A percentile compares a stretch with the other conserved stretches of the same genome.
These are phyloP conservation scores for Ilyonectria robusta DNA, from an alignment of 2,329 filamentous ascomycete species.

Conservation along the genomic window DNA sequence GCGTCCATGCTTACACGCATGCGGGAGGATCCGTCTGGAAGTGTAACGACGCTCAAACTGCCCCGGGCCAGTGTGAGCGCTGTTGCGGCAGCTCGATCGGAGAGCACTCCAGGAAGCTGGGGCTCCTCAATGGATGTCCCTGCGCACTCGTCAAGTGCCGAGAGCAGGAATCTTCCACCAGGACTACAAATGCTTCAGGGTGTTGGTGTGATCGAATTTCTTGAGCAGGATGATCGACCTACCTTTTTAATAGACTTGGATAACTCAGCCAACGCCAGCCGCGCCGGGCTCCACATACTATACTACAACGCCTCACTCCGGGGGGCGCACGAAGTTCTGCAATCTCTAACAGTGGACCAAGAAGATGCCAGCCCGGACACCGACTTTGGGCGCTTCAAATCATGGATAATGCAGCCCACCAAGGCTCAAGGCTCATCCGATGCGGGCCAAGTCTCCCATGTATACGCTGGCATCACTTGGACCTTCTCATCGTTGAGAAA, in stretches of 20 bases:
- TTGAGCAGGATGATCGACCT: constrained; percentile 83
- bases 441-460: constrained; percentile 66
- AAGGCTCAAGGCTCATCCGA: constrained; percentile 67
- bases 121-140: constrained; percentile 68
- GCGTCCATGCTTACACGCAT: constrained; percentile 63
- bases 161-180: constrained; percentile 62
- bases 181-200: constrained; percentile 71
- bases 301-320: constrained; percentile 80
- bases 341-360: constrained; percentile 68
- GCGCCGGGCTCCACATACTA: constrained; percentile 71
- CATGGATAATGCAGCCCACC: constrained; percentile 75
- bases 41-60: constrained; percentile 68
- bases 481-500: constrained; percentile 78
- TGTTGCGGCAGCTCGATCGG: constrained; percentile 62
- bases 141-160: constrained; percentile 66
- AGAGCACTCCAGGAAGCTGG: constrained; percentile 67
- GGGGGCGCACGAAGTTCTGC: constrained; percentile 67
- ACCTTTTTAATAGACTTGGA: constrained; percentile 81
- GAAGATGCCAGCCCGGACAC: constrained; percentile 58
- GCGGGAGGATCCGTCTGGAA: constrained; percentile 59
- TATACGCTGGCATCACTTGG: constrained; percentile 78
- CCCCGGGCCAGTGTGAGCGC: constrained; percentile 67
- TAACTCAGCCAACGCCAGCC: constrained; percentile 68
- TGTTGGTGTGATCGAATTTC: constrained; percentile 78
- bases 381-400: constrained; percentile 75